Evolutionary conservation across 1,284 basidiomycete genomes (phyloP).

Genomic region (Earliella scabrosa): DNA sequence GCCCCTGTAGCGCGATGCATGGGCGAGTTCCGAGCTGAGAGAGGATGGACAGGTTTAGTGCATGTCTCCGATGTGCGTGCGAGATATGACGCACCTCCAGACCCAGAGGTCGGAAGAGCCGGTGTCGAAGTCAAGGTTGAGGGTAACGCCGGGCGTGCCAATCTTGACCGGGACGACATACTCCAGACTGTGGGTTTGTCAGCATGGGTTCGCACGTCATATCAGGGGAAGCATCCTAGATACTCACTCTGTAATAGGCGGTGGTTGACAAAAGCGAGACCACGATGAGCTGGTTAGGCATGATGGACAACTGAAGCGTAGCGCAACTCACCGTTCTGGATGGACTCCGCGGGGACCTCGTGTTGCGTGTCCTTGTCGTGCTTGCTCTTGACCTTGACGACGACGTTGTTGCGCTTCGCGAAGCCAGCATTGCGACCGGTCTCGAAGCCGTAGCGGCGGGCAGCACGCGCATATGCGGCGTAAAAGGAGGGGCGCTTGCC

Average conservation of each 20-base stretch:
- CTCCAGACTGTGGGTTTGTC: slow-evolving; percentile 31
- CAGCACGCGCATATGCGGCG: slow-evolving; percentile 39
- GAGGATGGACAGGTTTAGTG: too few relatives aligned
- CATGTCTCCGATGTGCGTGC: too few relatives aligned
- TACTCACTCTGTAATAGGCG: slow-evolving; percentile 23
- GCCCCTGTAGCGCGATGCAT: slow-evolving; percentile 26
- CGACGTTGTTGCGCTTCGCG: slow-evolving; percentile 34
- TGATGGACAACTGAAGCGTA: too few relatives aligned
- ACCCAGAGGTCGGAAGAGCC: slow-evolving; percentile 44
- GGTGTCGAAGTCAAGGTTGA: slow-evolving; percentile 45
- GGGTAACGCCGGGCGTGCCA: slow-evolving; percentile 42
- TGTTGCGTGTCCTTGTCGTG: slow-evolving; percentile 33
- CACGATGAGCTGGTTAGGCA: too few relatives aligned
- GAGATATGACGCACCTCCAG: slow-evolving; percentile 28
- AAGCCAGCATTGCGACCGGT: slow-evolving; percentile 34
- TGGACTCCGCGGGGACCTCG: slow-evolving; percentile 40
- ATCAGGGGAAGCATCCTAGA: background rate
- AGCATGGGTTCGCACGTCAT: background rate
- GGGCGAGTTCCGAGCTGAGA: slow-evolving; percentile 31
- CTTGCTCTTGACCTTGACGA: slow-evolving; percentile 34
- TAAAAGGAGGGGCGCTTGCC: slow-evolving; percentile 34
- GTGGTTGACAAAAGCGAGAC: background rate
- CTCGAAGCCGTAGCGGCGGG: slow-evolving; percentile 38
- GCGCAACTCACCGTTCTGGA: slow-evolving; percentile 42
- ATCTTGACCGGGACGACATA: slow-evolving; percentile 44